phyloP scores from a whole-genome alignment of 2,329 filamentous ascomycete genomes.

The Fusarium concolor region DNA sequence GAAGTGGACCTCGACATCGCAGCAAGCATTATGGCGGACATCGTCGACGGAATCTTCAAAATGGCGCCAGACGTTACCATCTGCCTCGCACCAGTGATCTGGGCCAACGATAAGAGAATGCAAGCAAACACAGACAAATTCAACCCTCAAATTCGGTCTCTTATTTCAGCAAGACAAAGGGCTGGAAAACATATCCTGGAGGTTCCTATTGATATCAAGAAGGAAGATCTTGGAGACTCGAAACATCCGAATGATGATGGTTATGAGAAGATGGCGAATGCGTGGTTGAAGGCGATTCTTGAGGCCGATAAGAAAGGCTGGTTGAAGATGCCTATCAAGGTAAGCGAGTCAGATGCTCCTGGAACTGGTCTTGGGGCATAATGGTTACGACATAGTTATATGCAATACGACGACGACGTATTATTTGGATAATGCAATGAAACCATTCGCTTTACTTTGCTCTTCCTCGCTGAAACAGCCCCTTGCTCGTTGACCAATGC shows the following conservation, averaged over 20 bases:
- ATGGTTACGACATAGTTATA: not conserved
- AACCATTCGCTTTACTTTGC: not conserved
- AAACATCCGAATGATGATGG: conserved; percentile 36
- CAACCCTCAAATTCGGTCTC: conserved; percentile 14
- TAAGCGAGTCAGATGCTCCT: conserved; percentile 11
- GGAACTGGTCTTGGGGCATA: conserved; percentile 13
- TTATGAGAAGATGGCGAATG: conserved; percentile 34
- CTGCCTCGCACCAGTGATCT: conserved; percentile 27
- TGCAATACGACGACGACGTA: not conserved
- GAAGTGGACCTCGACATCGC: conserved; percentile 13
- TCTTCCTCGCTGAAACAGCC: not conserved
- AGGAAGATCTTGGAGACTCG: conserved; percentile 16
- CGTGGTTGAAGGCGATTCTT: conserved; percentile 28
- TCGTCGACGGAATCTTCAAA: conserved; percentile 29
- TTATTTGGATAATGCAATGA: not conserved
- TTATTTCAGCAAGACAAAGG: conserved; percentile 6
- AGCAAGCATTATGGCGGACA: conserved; percentile 1
- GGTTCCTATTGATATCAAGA: conserved; percentile 23
- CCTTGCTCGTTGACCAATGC: not conserved
- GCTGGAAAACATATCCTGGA: conserved; percentile 17
- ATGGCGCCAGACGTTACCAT: conserved; percentile 26
- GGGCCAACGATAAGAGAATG: conserved; percentile 30
- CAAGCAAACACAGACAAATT: conserved; percentile 31
- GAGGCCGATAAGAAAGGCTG: conserved; percentile 27
- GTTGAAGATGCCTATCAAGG: conserved; percentile 22